These are phyloP conservation scores for Lantana camara DNA, from an alignment of 257 asterid genomes.

Conservation along the genomic window DNA sequence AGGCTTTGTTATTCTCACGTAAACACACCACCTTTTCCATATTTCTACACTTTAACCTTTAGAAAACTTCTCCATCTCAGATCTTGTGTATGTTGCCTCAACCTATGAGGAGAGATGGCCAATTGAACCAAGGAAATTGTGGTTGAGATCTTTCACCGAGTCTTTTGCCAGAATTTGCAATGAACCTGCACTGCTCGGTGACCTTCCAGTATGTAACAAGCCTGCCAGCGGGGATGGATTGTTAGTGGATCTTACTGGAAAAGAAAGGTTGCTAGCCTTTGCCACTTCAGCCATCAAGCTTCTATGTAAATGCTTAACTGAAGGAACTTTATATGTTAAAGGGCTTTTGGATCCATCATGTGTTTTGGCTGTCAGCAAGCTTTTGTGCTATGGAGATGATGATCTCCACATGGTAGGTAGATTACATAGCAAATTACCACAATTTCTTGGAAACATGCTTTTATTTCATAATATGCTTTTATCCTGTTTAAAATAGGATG, in stretches of 20 bases:
- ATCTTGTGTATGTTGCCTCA: slow-evolving; percentile 54
- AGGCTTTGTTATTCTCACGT: slow-evolving; percentile 22
- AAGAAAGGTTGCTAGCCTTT: slow-evolving; percentile 72
- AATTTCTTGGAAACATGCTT: slow-evolving; percentile 13
- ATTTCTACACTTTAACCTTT: slow-evolving; percentile 13
- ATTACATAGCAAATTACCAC: slow-evolving; percentile 17
- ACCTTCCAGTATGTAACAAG: slow-evolving; percentile 55
- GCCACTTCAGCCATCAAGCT: slow-evolving; percentile 81
- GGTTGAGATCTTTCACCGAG: slow-evolving; percentile 53
- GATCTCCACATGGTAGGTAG: slow-evolving; percentile 82
- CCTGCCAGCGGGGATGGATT: slow-evolving; percentile 68
- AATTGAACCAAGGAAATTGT: slow-evolving; percentile 44
- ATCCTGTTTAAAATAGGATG: slow-evolving; percentile 18
- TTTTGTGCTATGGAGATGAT: slow-evolving; percentile 78
- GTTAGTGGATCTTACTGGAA: slow-evolving; percentile 66
- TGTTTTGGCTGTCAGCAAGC: slow-evolving; percentile 68
- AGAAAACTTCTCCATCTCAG: slow-evolving; percentile 35
- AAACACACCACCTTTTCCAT: neutral
- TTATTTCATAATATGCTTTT: slow-evolving; percentile 8
- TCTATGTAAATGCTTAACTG: slow-evolving; percentile 76
- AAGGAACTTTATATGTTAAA: slow-evolving; percentile 87
- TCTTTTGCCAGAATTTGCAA: slow-evolving; percentile 57
- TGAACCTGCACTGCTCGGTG: slow-evolving; percentile 52
- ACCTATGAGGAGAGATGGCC: slow-evolving; percentile 38
- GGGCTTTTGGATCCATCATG: slow-evolving; percentile 76